Evolutionary conservation across 208 protist genomes (phyloP), one percentile per base, ranked within the genome.

Genomic region (Leishmania major): DNA sequence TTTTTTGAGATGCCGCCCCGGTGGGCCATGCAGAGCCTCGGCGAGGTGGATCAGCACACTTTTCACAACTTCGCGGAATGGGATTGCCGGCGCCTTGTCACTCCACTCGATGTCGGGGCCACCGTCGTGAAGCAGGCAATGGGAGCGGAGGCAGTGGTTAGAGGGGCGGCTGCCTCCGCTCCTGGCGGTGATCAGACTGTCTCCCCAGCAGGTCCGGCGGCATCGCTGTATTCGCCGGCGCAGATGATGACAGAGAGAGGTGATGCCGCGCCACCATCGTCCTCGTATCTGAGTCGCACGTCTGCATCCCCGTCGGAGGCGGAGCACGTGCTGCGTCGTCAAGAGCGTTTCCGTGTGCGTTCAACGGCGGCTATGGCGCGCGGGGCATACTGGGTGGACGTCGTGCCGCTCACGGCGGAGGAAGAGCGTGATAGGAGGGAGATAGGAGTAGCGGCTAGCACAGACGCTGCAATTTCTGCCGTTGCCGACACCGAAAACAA

Each of bases 1-100:
- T 84, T 76, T 15, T 88, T 37, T 57, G 92, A 95, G 80, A 84
- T 95, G 69, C 87, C 87, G 3, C 79, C 90, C n/a, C 90, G 90
- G 17, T 95, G 92, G 92, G 86, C 93, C 53, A 88, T 95, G 85
- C 88, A 93, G 67, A 88, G 88, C 53, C 74, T 92, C n/a, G 90
- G 90, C 35, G 85, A 85, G 11, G 77, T 87, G 53, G 75, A 77
- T 25, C 69, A 71, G 37, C 78, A 78, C 40, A n/a, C 19, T 4
- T 64, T 84, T 35, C 2, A 15, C 22, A 60, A 13, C 35, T 60
- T 10, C 11, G 60, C 25, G 1, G 66, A 45, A 22, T 79, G 77
- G 78, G n/a, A 67, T 60, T 37, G 31, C 59, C 89, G 89, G 13
- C 43, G 59, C 43, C 64, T 69, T 31, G 88, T 93, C 19, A 91